Evolutionary conservation across 169 alveolate species (phyloP), one percentile per base, ranked within the genome.

Genomic region (Eimeria falciformis): DNA sequence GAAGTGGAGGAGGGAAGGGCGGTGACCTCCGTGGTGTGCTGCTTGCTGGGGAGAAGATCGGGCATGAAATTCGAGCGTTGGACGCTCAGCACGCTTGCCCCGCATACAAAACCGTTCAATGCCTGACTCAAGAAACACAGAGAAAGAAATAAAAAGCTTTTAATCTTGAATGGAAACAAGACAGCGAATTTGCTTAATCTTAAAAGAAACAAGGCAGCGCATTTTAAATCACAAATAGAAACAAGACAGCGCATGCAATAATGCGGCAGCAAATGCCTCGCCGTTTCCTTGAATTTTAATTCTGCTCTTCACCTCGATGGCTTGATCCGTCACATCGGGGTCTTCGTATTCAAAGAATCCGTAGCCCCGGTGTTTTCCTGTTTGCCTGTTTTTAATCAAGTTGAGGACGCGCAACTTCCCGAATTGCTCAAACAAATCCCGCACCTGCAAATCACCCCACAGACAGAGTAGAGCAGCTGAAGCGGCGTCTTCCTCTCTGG

Each of bases 341-440:
- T 96, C 97, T 87, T 97, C 98, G 84, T 94, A 97, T 93, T 96
- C 98, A 55, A 97, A 95, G 79, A 97, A 96, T 14, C 98, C 98
- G 93, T 95, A 96, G 53, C 98, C 97, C 90, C 96, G 96, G 92
- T 95, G 95, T 82, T 90, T 85, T 53, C 98, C 98, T 4, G 98
- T 96, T 58, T 87, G 93, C 84, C 92, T 86, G 93, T 97, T 98
- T 93, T 95, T 96, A 29, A 96, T 93, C 85, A 97, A 83, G 82
- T 96, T 95, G 69, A 95, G 86, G 25, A 91, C 92, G 47, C 95
- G 90, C 17, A 97, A 91, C 66, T 94, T 96, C 69, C 98, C 98
- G 77, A 95, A 96, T 79, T 95, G 96, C 86, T 95, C 97, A 56
- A 97, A 83, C 25, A 97, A 78, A 27, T 90, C 96, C 71, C 93